A percentile compares a stretch with the other conserved stretches of the same genome.
These are phyloP conservation scores for Penicillium hesseltinei DNA, from an alignment of 2,329 filamentous ascomycete genomes.

Conservation along the genomic window DNA sequence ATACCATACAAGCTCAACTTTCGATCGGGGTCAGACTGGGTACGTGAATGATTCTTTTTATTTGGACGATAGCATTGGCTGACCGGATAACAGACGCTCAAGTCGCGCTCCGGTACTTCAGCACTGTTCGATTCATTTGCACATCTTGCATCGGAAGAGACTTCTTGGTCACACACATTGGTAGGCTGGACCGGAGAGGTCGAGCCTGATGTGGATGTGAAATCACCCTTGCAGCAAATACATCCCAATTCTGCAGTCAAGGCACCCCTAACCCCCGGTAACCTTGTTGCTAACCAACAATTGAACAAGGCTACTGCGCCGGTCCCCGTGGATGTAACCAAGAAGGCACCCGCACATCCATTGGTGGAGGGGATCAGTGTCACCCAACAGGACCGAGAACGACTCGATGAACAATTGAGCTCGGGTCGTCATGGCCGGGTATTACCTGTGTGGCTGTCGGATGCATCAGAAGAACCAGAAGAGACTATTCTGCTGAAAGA, in stretches of 20 bases:
- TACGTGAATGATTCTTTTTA: conserved; percentile 29
- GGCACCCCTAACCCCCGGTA: conserved; percentile 32
- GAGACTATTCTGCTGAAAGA: conserved; percentile 72
- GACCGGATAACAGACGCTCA: conserved; percentile 59
- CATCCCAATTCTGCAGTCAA: conserved; percentile 28
- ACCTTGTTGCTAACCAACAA: conserved; percentile 35
- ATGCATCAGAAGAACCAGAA: conserved; percentile 68
- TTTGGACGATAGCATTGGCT: conserved; percentile 1
- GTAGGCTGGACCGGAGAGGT: conserved; percentile 96
- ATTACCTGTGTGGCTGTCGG: conserved; percentile 83
- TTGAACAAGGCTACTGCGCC: conserved; percentile 76
- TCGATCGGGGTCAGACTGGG: conserved; percentile 56
- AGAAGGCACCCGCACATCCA: conserved; percentile 57
- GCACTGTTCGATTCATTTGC: conserved; percentile 89
- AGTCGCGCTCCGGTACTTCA: conserved; percentile 78
- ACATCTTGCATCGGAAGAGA: conserved; percentile 78
- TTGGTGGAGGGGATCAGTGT: conserved; percentile 69
- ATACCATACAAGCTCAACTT: conserved; percentile 61
- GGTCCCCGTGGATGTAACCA: conserved; percentile 66
- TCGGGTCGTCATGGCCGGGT: conserved; percentile 74
- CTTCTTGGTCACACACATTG: conserved; percentile 86
- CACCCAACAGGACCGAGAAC: conserved; percentile 65
- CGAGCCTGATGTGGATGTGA: conserved; percentile 44
- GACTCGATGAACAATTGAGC: conserved; percentile 71
- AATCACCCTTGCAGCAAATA: conserved; percentile 32